A percentile compares a stretch with the other conserved stretches of the same genome.
Evolutionary conservation across 2,329 filamentous ascomycete species (phyloP).

Genomic region (Lasiodiplodia gonubiensis): DNA sequence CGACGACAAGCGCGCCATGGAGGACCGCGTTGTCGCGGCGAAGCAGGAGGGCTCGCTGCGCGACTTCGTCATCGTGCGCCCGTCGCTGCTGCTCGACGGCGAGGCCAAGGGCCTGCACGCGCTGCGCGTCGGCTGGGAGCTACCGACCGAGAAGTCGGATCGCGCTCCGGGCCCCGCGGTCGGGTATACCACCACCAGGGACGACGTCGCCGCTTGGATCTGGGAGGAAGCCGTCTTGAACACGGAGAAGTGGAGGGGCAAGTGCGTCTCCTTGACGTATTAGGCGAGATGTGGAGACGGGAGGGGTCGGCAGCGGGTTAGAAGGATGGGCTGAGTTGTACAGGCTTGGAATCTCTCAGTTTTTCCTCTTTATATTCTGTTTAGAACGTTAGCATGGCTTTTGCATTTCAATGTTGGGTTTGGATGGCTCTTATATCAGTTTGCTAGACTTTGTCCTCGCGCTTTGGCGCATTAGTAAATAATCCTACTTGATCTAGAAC

Average conservation of each 20-base stretch:
- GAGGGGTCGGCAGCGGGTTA: background rate
- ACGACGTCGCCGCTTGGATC: constrained; percentile 50
- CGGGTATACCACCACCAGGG: constrained; percentile 46
- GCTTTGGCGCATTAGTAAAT: background rate
- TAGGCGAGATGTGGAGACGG: constrained; percentile 29
- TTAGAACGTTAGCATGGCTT: background rate
- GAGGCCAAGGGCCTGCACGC: constrained; percentile 35
- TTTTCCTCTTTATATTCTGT: background rate
- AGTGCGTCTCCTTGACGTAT: constrained; percentile 45
- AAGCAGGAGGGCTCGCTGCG: constrained; percentile 32
- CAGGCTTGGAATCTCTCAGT: background rate
- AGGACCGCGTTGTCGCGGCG: constrained; percentile 40
- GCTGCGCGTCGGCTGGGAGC: constrained; percentile 44
- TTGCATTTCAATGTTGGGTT: background rate
- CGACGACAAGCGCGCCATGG: constrained; percentile 48
- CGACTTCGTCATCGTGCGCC: constrained; percentile 44
- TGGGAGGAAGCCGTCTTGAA: constrained; percentile 42
- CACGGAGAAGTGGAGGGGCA: constrained; percentile 39
- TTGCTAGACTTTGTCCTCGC: background rate
- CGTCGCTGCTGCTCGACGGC: constrained; percentile 46
- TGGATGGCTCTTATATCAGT: background rate
- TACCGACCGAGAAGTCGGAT: constrained; percentile 30
- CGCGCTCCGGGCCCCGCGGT: constrained; percentile 40
- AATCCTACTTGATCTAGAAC: no score
- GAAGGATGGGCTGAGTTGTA: background rate